These are phyloP conservation scores for Saposhnikovia divaricata DNA, from an alignment of 129 eudicot genomes.

Conservation along the genomic window DNA sequence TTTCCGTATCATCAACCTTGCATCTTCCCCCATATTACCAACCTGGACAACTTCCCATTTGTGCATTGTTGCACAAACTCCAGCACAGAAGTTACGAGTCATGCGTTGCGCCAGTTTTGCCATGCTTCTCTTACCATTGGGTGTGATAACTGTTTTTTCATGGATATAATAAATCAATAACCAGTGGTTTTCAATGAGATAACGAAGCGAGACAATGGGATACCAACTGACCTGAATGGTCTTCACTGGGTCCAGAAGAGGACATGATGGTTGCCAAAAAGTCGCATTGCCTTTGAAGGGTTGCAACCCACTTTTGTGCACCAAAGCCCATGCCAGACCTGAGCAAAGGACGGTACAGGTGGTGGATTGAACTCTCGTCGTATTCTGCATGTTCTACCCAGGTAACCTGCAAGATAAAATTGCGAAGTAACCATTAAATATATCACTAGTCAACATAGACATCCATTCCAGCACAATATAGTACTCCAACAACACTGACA, in stretches of 20 bases:
- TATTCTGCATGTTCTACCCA: conserved; percentile 87
- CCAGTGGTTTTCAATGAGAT: background rate
- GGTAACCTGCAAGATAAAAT: conserved; percentile 42
- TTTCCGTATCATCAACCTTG: conserved; percentile 53
- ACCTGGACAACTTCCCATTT: conserved; percentile 57
- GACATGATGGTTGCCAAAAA: conserved; percentile 42
- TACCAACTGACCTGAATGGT: conserved; percentile 38
- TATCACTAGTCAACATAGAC: background rate
- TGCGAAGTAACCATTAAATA: too few relatives aligned
- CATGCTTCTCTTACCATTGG: conserved; percentile 59
- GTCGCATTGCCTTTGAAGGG: conserved; percentile 65
- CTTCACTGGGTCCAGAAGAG: conserved; percentile 33
- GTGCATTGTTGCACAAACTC: conserved; percentile 65
- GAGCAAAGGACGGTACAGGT: conserved; percentile 48
- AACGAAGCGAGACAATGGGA: background rate
- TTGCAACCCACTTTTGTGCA: conserved; percentile 69
- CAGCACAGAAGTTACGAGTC: conserved; percentile 63
- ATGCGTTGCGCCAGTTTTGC: conserved; percentile 58
- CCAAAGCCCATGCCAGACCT: conserved; percentile 78
- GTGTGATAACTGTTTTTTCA: conserved; percentile 30
- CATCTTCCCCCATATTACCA: conserved; percentile 35
- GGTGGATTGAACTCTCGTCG: conserved; percentile 50
- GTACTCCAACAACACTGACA: background rate
- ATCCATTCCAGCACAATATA: background rate
- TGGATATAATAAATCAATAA: background rate